phyloP scores from a whole-genome alignment of 192 early-diverging fungal genomes.

The Entomortierella parvispora region DNA sequence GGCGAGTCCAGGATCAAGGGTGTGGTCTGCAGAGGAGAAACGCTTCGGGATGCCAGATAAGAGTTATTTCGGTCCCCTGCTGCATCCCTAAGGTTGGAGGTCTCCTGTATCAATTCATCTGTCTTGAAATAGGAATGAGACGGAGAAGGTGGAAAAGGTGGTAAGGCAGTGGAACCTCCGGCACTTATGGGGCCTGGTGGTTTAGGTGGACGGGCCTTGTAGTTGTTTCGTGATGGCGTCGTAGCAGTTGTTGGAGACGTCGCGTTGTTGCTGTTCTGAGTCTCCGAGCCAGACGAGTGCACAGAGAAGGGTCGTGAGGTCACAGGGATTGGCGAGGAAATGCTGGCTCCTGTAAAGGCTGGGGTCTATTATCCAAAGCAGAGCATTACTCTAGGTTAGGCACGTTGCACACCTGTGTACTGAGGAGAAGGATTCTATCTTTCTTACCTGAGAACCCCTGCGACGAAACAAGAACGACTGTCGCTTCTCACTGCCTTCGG shows the following conservation, averaged over 20 bases:
- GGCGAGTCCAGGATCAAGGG: constrained; percentile 37
- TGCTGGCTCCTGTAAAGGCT: constrained; percentile 14
- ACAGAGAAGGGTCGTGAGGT: constrained; percentile 19
- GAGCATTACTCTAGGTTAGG: not conserved
- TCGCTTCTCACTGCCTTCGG: constrained; percentile 20
- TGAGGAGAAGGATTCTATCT: too few species aligned
- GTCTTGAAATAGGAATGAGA: constrained; percentile 1
- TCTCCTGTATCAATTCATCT: constrained; percentile 8
- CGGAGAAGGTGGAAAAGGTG: constrained; percentile 29
- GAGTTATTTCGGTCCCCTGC: constrained; percentile 2
- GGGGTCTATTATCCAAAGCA: not conserved
- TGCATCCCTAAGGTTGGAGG: not conserved
- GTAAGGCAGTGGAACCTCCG: too few species aligned
- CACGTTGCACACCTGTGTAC: too few species aligned
- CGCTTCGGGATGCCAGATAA: constrained; percentile 26
- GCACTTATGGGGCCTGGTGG: too few species aligned
- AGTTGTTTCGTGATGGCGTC: constrained; percentile 23
- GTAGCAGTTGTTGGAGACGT: too few species aligned
- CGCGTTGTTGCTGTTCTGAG: too few species aligned
- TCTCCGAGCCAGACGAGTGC: constrained; percentile 14
- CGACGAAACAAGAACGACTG: constrained; percentile 14
- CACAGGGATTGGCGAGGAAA: constrained; percentile 24
- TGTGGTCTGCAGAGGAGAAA: constrained; percentile 1
- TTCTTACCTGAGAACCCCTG: constrained; percentile 11
- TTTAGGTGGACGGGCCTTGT: constrained; percentile 29